Evolutionary conservation across 2,329 filamentous ascomycete genomes (phyloP), one percentile per base, ranked within the genome.

Genomic region (Cladophialophora carrionii): DNA sequence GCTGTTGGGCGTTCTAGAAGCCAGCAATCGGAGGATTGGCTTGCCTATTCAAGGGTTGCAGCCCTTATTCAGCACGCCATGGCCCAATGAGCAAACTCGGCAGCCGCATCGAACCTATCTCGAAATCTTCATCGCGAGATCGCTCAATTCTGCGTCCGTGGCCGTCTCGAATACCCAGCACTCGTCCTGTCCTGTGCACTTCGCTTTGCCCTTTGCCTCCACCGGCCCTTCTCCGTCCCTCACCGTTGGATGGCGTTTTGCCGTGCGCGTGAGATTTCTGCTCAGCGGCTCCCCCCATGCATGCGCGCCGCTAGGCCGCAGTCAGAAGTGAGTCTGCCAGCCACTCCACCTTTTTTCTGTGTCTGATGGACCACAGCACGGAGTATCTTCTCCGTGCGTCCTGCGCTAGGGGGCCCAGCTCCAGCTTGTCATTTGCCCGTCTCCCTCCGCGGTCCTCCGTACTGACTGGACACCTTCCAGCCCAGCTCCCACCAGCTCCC

Each of bases 241-340:
- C 26, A 24, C 48, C 26, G 48, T 29, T 6, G 14, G 4, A 52
- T 26, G 20, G 48, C 22, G 48, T 52, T 52, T 52, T 24, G 10
- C 48, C 48, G 48, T 52, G 9, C 26, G 20, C 48, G 20, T 52
- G 48, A 52, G 48, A 52, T 52, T 52, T 52, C 26, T 51, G 20
- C 48, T 51, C 20, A 10, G n/a, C 5, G 20, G 48, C 48, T 52
- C 20, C 20, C 48, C 48, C 26, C 48, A 26, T 12, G 48, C 22
- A n/a, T 26, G 20, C 4, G 5, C 17, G 43, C 20, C 26, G 26
- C 26, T 29, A 29, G 26, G 26, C 48, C 48, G 20, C 48, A 52
- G 48, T 52, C 48, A 52, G 48, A 52, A 22, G 26, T 14, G 22
- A 22, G 26, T 14, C 20, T 51, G 24, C 48, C 4, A 51, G 48